Base-by-base conservation (phyloP, 1,284 basidiomycete genomes). In the Trametes polyzona region DNA sequence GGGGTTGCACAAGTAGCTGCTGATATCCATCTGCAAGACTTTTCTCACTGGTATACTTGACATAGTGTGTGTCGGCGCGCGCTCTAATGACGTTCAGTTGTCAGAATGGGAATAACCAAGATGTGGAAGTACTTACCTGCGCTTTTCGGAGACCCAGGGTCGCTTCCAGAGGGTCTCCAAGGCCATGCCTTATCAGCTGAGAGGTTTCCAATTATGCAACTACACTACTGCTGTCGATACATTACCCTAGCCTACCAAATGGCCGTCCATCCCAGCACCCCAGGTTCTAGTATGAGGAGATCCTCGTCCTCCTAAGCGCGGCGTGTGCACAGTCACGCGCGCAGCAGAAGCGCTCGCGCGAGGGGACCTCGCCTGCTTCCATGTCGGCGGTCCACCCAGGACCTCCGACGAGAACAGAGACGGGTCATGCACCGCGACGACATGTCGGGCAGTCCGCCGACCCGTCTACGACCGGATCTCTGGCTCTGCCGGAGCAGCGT, bases 221-320 rank as follows among this genome's bases (percentile, higher is more conserved):
- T 53, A 53, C 43, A 47, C 43, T 53, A 53, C 51, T 53, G 33
- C 33, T 52, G 41, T 39, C 37, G 36, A 46, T 53, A 53, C 51
- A 53, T 53, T 53, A 47, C 51, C 43, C 19, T 32, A 23, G 33
- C 51, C 51, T 46, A 52, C 23, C 14, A 17, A 41, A 10, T 10
- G 40, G 42, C 43, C 12, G 9, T 23, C 26, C 12, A 37, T 39
- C 42, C 35, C 35, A 30, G 37, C 17, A 32, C 37, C 43, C 33
- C 16, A 5, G 9, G 14, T 24, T 17, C 24, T 29, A 36, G 14
- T 9, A 9, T 26, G 10, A 2, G 23, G 8, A 40, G 14, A 12
- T 32, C 27, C 10, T 14, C 12, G 16, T 42, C 26, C 17, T 17
- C 40, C n/a, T n/a, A n/a, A n/a, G n/a, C n/a, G n/a, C n/a, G n/a